phyloP scores from a whole-genome alignment of 2,329 filamentous ascomycete genomes.

The Pseudonectria buxi region DNA sequence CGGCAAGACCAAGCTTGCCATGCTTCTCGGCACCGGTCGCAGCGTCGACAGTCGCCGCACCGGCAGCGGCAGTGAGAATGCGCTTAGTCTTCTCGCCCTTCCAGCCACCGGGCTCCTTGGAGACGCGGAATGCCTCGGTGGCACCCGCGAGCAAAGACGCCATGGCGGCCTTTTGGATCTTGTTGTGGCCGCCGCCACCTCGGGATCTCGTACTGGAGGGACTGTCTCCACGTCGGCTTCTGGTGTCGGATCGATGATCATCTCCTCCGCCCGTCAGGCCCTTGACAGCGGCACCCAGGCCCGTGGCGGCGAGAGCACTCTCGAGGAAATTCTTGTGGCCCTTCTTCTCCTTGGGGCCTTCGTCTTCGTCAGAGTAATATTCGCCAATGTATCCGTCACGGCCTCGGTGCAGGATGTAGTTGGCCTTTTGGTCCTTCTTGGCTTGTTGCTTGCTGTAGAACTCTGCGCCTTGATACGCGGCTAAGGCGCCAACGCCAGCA shows the following conservation, averaged over 20 bases:
- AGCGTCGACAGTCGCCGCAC: conserved; percentile 80
- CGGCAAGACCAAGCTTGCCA: conserved; percentile 76
- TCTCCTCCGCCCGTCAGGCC: conserved; percentile 45
- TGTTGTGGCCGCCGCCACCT: conserved; percentile 47
- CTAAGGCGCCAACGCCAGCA: conserved; percentile 57
- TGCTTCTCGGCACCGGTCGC: conserved; percentile 60
- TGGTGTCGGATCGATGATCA: conserved; percentile 34
- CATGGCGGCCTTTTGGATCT: conserved; percentile 81
- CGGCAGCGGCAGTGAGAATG: conserved; percentile 77
- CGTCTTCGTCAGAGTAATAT: conserved; percentile 53
- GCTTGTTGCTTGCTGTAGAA: conserved; percentile 55
- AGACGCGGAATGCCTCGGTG: conserved; percentile 83
- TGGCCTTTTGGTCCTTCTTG: conserved; percentile 50
- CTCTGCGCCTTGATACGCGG: conserved; percentile 57
- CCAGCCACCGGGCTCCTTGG: conserved; percentile 85
- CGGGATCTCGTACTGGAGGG: conserved; percentile 46
- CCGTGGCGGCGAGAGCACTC: conserved; percentile 55
- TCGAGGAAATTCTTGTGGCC: conserved; percentile 59
- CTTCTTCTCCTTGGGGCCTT: conserved; percentile 48
- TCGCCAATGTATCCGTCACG: conserved; percentile 46
- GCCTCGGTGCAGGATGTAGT: conserved; percentile 45
- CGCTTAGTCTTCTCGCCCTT: conserved; percentile 87
- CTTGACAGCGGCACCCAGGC: conserved; percentile 55
- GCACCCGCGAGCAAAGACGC: conserved; percentile 86
- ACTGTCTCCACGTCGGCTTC: conserved; percentile 42